Evolutionary conservation across 2,329 filamentous ascomycete species (phyloP), one percentile per base, ranked within the genome.

Genomic region (Ascomycota sp.): DNA sequence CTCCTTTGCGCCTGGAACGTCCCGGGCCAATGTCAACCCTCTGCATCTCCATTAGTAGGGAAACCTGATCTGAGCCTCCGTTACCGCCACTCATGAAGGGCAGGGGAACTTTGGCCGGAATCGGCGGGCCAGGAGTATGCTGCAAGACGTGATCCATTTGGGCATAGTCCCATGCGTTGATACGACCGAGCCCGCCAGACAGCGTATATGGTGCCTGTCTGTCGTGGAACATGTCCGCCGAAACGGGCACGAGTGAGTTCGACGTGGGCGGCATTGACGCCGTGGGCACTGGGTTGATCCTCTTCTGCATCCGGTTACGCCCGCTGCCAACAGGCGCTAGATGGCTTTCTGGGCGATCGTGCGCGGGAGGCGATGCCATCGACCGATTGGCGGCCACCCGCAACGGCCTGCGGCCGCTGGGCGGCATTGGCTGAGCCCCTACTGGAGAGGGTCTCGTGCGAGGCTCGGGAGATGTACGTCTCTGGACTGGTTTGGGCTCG

Each of bases 61-160:
- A 68, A 49, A 67, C 57, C 33, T 62, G 61, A 19, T 52, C 48
- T 11, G 47, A 52, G 15, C 15, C 15, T 30, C 48, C 53, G 22
- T 52, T 51, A 5, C 48, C 51, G 21, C 54, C 58, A 36, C 55
- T 62, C 54, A 58, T 63, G n/a, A 49, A 32, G 19, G 45, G 44
- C 15, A 76, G 48, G 1, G 75, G 73, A 7, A 80, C 56, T 51
- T 81, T 81, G n/a, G 73, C 72, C 4, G 76, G 75, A 29, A 79
- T 63, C 0, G 71, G 68, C 9, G 75, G 75, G 1, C 47, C 51
- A 10, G 43, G 42, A 3, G 44, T 48, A 28, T 56, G 54, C 13
- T 53, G 39, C 2, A 57, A 55, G 2, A 52, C 52, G 28, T 64
- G 51, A 37, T 69, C 69, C 40, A 70, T 65, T 32, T 46, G 57